Conservation (phyloP, 441 rosid species). For the Syzygium malaccense region DNA sequence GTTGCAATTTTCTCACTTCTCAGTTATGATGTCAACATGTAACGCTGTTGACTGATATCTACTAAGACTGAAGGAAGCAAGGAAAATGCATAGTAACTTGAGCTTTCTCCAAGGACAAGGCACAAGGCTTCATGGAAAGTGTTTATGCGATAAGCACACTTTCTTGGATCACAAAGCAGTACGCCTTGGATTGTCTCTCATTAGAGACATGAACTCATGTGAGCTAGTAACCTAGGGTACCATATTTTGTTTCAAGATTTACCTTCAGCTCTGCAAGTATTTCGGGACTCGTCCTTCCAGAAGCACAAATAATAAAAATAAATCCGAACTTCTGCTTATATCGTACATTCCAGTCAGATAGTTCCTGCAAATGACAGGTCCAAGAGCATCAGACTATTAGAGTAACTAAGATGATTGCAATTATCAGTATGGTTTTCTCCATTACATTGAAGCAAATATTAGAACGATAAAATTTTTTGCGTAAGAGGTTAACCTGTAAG, state of each 20-base stretch:
- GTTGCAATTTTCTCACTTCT: neutral
- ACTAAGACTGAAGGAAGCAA: neutral
- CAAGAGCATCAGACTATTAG: neutral
- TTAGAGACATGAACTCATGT: neutral
- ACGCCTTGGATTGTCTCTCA: neutral
- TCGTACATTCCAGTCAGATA: constrained; percentile 58
- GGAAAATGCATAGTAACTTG: neutral
- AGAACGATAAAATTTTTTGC: neutral
- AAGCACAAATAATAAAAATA: constrained; percentile 69
- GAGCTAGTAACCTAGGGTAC: neutral
- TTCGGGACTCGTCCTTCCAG: constrained; percentile 66
- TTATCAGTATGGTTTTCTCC: neutral
- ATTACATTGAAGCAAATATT: neutral
- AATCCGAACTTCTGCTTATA: constrained; percentile 61
- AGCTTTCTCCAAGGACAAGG: neutral
- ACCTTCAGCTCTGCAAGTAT: constrained; percentile 79
- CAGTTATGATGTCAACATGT: neutral
- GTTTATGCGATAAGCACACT: neutral
- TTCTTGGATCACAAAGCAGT: neutral
- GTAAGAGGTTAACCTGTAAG: constrained; percentile 37
- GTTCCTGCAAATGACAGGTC: constrained; percentile 37
- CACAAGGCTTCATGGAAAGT: neutral
- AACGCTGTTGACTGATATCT: neutral
- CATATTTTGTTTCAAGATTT: neutral
- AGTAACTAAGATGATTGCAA: neutral